These are phyloP conservation scores for Bipolaris zeicola DNA, from an alignment of 2,329 filamentous ascomycete species.

Conservation along the genomic window DNA sequence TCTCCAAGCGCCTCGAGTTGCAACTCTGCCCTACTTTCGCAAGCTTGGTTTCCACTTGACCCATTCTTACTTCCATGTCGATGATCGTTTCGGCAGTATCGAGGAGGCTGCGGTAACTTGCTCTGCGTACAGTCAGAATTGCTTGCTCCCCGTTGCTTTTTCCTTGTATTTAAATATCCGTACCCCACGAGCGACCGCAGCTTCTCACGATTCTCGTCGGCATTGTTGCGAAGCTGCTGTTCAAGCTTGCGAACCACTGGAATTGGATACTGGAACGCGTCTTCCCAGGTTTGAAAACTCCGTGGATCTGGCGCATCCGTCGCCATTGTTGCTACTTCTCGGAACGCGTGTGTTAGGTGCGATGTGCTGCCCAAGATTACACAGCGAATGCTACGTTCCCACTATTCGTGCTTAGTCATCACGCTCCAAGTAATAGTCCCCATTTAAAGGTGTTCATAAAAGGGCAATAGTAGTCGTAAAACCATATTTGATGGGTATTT, in stretches of 20 bases:
- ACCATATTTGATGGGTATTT: not conserved
- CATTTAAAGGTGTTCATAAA: not conserved
- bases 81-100: slow-evolving; percentile 95
- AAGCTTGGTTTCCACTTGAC: slow-evolving; percentile 72
- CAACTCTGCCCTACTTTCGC: slow-evolving; percentile 76
- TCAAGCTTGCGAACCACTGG: slow-evolving; percentile 67
- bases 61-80: slow-evolving; percentile 80
- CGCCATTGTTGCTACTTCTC: slow-evolving; percentile 51
- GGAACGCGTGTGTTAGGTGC: slow-evolving; percentile 4
- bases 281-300: slow-evolving; percentile 65
- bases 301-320: slow-evolving; percentile 62
- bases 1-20: slow-evolving; percentile 71
- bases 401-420: slow-evolving; percentile 20
- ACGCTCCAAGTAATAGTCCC: not conserved
- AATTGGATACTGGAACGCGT: slow-evolving; percentile 70
- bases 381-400: slow-evolving; percentile 15
- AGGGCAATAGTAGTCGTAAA: not conserved
- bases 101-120: slow-evolving; percentile 83
- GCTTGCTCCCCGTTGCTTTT: not conserved
- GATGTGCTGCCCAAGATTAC: not conserved
- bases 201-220: slow-evolving; percentile 68
- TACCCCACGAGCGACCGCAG: slow-evolving; percentile 70
- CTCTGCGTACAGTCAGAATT: slow-evolving; percentile 48
- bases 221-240: slow-evolving; percentile 66
- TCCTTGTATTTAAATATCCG: slow-evolving; percentile 19